Percentiles rank a stretch among this genome's conserved stretches.
phyloP scores from a whole-genome alignment of 2,329 filamentous ascomycete species.

The Microascus cirrosus region DNA sequence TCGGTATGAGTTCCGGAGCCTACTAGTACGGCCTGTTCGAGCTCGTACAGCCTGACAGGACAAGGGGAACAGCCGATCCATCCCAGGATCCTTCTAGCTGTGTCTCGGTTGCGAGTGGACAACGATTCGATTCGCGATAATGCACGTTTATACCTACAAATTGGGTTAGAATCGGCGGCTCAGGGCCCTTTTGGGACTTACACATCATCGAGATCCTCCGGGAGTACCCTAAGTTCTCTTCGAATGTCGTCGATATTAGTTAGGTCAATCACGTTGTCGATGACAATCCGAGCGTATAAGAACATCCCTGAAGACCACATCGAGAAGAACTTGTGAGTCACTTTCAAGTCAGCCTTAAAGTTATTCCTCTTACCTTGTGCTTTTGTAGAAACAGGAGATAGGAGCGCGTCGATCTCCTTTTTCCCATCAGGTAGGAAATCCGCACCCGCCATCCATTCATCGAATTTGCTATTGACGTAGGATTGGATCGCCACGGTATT shows the following conservation, averaged over 20 bases:
- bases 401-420: neutral
- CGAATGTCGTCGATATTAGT: neutral
- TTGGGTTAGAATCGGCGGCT: neutral
- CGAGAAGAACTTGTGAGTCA: neutral
- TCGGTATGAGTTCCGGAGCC: neutral
- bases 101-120: neutral
- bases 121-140: neutral
- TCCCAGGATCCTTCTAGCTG: conserved; percentile 5
- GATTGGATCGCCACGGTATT: neutral
- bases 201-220: neutral
- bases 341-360: neutral
- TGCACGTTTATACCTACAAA: neutral
- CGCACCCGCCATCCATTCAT: neutral
- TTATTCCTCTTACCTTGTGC: neutral
- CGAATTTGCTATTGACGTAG: conserved; percentile 5
- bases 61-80: conserved; percentile 11
- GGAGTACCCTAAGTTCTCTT: neutral
- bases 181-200: neutral
- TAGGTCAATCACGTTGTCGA: conserved; percentile 1
- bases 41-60: conserved; percentile 8
- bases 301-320: neutral
- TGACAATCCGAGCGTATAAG: conserved; percentile 1
- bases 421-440: neutral
- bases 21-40: conserved; percentile 8
- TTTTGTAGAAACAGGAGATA: neutral